Conservation (phyloP, 2,329 filamentous ascomycete species). For the Colletotrichum tofieldiae region DNA sequence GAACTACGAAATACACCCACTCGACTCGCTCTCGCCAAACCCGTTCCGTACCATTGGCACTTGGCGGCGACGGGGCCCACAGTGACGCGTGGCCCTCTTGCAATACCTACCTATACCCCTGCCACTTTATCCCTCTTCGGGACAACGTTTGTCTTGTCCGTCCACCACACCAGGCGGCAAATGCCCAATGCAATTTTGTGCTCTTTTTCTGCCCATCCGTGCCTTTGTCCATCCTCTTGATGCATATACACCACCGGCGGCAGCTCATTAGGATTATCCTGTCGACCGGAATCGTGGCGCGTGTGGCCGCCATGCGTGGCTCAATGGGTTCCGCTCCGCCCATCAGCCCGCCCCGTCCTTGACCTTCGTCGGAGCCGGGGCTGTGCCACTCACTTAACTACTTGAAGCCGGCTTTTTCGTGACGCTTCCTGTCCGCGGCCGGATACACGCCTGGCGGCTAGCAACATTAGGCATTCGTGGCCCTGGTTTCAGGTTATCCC, state of each 20-base stretch:
- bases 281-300: slow-evolving; percentile 22
- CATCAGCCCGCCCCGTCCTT: slow-evolving; percentile 10
- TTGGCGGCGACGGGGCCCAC: slow-evolving; percentile 16
- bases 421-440: slow-evolving; percentile 13
- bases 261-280: slow-evolving; percentile 7
- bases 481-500: slow-evolving; percentile 26
- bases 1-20: not conserved
- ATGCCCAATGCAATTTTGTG: slow-evolving; percentile 8
- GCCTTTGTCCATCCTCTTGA: slow-evolving; percentile 1
- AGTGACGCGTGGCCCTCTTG: slow-evolving; percentile 38
- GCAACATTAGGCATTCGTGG: slow-evolving; percentile 18
- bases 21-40: not conserved
- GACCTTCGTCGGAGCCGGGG: not conserved
- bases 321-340: slow-evolving; percentile 32
- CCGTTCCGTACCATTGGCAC: slow-evolving; percentile 14
- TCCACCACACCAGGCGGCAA: slow-evolving; percentile 9
- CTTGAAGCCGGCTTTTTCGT: not conserved
- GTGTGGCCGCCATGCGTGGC: not conserved
- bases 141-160: slow-evolving; percentile 15
- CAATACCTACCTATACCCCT: not conserved
- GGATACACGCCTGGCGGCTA: slow-evolving; percentile 30
- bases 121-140: slow-evolving; percentile 14
- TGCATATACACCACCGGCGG: slow-evolving; percentile 4
- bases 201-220: not conserved
- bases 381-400: not conserved